phyloP scores from a whole-genome alignment of 1,284 basidiomycete genomes.

The Cryptococcus sp. region DNA sequence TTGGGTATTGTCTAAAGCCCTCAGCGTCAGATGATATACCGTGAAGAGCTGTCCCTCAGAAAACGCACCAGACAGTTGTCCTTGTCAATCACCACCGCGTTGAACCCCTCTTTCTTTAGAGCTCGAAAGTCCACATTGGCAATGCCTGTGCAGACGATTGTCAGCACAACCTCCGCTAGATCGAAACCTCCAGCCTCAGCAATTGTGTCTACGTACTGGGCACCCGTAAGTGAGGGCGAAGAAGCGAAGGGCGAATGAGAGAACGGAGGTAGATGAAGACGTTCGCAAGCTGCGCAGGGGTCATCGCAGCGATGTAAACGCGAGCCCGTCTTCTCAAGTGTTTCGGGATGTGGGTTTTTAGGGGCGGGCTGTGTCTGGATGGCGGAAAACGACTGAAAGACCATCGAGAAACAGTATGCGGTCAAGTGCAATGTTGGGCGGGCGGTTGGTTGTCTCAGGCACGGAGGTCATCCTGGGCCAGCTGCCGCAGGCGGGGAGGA shows the following conservation, averaged over 20 bases:
- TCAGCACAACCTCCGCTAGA: not conserved
- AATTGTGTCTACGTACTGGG: constrained; percentile 58
- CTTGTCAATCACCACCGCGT: constrained; percentile 90
- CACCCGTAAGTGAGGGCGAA: constrained; percentile 68
- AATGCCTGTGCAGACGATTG: constrained; percentile 62
- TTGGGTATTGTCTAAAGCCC: constrained; percentile 68
- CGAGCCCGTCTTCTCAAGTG: too few species aligned
- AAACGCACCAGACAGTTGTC: constrained; percentile 85
- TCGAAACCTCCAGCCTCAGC: not conserved
- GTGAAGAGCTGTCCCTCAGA: not conserved
- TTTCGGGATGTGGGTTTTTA: too few species aligned
- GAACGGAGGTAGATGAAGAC: constrained; percentile 70
- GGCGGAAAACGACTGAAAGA: too few species aligned
- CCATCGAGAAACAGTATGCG: too few species aligned
- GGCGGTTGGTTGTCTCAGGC: too few species aligned
- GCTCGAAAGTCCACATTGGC: constrained; percentile 80
- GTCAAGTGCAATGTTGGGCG: too few species aligned
- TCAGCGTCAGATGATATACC: not conserved
- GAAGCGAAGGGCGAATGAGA: constrained; percentile 65
- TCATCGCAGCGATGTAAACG: not conserved
- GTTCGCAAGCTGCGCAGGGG: constrained; percentile 55
- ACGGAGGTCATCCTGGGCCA: too few species aligned
- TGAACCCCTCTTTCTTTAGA: constrained; percentile 71
- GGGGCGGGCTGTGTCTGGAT: too few species aligned
- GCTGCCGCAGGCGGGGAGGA: too few species aligned